Evolutionary conservation across 768 basidiomycete genomes (phyloP).

Genomic region (Rhizopogon vesiculosus): DNA sequence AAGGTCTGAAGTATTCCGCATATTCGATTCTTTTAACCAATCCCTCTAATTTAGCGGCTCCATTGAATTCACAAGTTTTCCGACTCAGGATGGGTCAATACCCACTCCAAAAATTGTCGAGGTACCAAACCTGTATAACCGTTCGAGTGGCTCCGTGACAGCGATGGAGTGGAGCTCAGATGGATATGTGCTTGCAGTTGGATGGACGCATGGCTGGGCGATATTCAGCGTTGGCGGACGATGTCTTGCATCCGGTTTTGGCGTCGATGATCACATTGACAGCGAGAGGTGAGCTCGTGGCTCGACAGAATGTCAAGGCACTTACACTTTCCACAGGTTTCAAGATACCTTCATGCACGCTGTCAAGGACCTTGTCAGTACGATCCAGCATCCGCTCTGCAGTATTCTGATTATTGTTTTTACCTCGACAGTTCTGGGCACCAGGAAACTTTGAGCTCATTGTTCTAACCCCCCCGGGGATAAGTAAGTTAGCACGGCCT

Average conservation of each 20-base stretch:
- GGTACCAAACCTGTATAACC: conserved; percentile 57
- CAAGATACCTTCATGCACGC: conserved; percentile 88
- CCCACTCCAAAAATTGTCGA: conserved; percentile 60
- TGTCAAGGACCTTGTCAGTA: conserved; percentile 62
- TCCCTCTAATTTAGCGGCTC: conserved; percentile 42
- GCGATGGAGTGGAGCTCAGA: conserved; percentile 91
- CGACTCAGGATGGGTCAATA: conserved; percentile 50
- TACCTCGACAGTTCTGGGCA: conserved; percentile 72
- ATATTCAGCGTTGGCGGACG: conserved; percentile 87
- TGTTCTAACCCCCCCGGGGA: conserved; percentile 55
- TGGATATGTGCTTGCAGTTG: conserved; percentile 91
- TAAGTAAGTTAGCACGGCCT: conserved; percentile 35
- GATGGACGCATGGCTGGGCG: conserved; percentile 88
- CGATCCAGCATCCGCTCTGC: background rate
- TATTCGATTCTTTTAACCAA: background rate
- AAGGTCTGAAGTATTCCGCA: conserved; percentile 37
- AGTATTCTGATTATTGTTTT: conserved; percentile 2
- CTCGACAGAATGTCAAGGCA: background rate
- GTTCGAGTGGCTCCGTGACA: conserved; percentile 56
- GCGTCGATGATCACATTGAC: conserved; percentile 58
- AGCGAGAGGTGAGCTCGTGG: conserved; percentile 34
- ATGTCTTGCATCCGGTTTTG: conserved; percentile 76
- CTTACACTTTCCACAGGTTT: conserved; percentile 39
- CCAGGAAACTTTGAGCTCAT: conserved; percentile 90
- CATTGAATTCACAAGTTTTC: conserved; percentile 66